These are phyloP conservation scores for Coemansia sp. DNA, from an alignment of 192 early-diverging fungal genomes.

Conservation along the genomic window DNA sequence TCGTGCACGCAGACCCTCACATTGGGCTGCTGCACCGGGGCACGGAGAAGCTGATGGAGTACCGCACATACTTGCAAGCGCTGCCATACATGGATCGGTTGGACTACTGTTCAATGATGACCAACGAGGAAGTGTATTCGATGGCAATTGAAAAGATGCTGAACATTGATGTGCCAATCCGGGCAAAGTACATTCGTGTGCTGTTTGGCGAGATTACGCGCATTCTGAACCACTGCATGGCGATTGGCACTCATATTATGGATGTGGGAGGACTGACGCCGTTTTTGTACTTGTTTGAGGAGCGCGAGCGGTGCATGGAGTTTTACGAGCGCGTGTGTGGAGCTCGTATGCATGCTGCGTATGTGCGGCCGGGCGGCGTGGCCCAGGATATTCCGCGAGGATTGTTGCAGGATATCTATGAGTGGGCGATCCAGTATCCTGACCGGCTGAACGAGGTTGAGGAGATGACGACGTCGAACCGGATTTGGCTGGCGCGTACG, in stretches of 20 bases:
- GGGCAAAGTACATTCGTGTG: constrained; percentile 95
- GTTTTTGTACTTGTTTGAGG: constrained; percentile 99
- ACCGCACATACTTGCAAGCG: constrained; percentile 97
- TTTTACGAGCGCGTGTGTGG: constrained; percentile 99
- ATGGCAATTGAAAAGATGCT: constrained; percentile 97
- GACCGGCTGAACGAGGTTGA: constrained; percentile 92
- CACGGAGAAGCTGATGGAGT: constrained; percentile 99
- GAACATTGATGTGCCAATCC: constrained; percentile 92
- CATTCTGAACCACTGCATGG: constrained; percentile 98
- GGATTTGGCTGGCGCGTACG: constrained; percentile 92
- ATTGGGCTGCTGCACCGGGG: constrained; percentile 96
- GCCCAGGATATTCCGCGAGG: constrained; percentile 90
- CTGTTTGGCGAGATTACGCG: constrained; percentile 98
- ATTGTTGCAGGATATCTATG: constrained; percentile 91
- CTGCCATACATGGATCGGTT: constrained; percentile 98
- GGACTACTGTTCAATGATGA: constrained; percentile 99
- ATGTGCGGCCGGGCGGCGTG: constrained; percentile 95
- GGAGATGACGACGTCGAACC: constrained; percentile 88
- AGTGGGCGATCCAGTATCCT: constrained; percentile 89
- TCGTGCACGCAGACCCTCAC: constrained; percentile 93
- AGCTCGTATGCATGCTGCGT: constrained; percentile 97
- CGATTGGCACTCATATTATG: constrained; percentile 92
- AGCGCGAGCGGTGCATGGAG: constrained; percentile 99
- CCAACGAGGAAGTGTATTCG: constrained; percentile 97
- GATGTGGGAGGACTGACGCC: constrained; percentile 98